Evolutionary conservation across 345 rosid genomes (phyloP).

Genomic region (Populus davidiana): DNA sequence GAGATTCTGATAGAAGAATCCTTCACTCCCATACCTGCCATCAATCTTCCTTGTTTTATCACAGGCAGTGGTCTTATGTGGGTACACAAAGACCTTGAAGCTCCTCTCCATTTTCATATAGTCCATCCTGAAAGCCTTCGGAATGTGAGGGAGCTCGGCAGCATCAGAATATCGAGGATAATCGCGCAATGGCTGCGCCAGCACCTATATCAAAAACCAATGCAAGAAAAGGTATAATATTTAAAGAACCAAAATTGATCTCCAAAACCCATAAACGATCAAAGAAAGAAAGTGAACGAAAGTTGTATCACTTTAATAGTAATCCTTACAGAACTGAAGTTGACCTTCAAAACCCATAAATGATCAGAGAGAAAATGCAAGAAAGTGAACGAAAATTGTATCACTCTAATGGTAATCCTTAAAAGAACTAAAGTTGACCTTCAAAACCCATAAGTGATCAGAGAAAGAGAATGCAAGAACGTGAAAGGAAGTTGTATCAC

Average conservation of each 20-base stretch:
- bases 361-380: not conserved
- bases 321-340: no score
- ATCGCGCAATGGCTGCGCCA: not conserved
- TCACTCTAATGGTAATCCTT: not conserved
- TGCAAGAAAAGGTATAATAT: not conserved
- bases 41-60: not conserved
- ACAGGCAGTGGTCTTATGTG: not conserved
- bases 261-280: not conserved
- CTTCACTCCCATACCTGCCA: slow-evolving; percentile 20
- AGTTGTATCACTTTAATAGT: no score
- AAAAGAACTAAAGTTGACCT: not conserved
- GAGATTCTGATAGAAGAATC: slow-evolving; percentile 19
- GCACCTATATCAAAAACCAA: not conserved
- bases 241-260: not conserved
- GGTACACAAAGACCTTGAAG: slow-evolving; percentile 36
- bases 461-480: not conserved
- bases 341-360: no score
- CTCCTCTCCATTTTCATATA: slow-evolving; percentile 56
- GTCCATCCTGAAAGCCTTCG: slow-evolving; percentile 15
- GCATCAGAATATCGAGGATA: not conserved
- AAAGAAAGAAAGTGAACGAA: not conserved
- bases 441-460: not conserved
- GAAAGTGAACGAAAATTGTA: not conserved
- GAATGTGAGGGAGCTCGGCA: slow-evolving; percentile 5
- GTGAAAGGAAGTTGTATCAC: not conserved